These are phyloP conservation scores for Mycena pura DNA, from an alignment of 768 basidiomycete species.

Conservation along the genomic window DNA sequence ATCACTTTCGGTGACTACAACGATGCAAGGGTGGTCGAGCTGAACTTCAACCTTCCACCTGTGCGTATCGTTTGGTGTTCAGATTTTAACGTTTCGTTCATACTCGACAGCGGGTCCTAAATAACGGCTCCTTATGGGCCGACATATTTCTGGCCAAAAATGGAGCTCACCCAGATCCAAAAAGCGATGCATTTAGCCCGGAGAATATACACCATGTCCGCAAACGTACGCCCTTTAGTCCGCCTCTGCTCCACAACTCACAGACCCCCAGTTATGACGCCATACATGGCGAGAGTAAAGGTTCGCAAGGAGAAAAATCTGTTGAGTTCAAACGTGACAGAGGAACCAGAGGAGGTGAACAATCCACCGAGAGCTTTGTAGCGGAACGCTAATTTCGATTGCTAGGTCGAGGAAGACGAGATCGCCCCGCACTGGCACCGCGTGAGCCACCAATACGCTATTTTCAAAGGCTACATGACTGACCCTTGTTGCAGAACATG, in stretches of 20 bases:
- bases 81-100: not conserved
- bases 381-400: not conserved
- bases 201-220: constrained; percentile 71
- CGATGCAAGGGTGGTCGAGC: constrained; percentile 60
- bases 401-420: constrained; percentile 46
- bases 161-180: constrained; percentile 70
- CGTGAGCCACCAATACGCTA: constrained; percentile 45
- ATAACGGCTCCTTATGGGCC: constrained; percentile 84
- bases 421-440: constrained; percentile 87
- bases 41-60: constrained; percentile 70
- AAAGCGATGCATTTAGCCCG: constrained; percentile 56
- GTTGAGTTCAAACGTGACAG: constrained; percentile 50
- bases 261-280: constrained; percentile 71
- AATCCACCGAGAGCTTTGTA: constrained; percentile 4
- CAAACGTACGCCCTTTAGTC: constrained; percentile 61
- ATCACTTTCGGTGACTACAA: constrained; percentile 81
- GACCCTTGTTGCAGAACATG: constrained; percentile 67
- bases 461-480: not conserved
- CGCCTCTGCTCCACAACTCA: constrained; percentile 1
- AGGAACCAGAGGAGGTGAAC: constrained; percentile 59
- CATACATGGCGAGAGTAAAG: constrained; percentile 78
- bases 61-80: constrained; percentile 45
- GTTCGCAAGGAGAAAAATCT: constrained; percentile 86
- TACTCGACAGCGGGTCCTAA: constrained; percentile 65
- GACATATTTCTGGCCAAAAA: constrained; percentile 79